Evolutionary conservation across 768 basidiomycete genomes (phyloP), one percentile per base, ranked within the genome.

Genomic region (Leccinum boreale): DNA sequence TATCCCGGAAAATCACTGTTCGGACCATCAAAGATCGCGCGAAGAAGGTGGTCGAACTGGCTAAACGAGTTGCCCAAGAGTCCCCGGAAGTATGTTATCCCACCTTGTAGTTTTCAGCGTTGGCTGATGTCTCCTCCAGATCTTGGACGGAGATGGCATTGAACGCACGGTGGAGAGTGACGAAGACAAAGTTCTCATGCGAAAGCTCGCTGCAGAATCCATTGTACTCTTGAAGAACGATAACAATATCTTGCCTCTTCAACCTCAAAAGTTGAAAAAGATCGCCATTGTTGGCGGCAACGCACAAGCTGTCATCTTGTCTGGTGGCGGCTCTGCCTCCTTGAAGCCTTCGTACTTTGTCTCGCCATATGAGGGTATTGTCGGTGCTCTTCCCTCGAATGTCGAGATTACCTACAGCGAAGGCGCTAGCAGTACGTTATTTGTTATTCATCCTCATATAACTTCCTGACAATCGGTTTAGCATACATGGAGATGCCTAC

Each of bases 201-300:
- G 85, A 46, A 77, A 77, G 52, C 75, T 88, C n/a, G 90, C 87
- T 1, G 80, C 81, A 4, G 81, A 86, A 66, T 80, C 85, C 0
- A 86, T 92, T 58, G 89, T 92, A 21, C 77, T 93, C 29, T 73
- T 92, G 55, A 90, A 89, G 77, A 93, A 92, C 66, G 78, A 85
- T 4, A 67, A 71, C 49, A 69, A 70, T 17, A 47, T 87, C 11
- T 52, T 73, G 1, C 70, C 70, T 44, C 63, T 73, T 46, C 62
- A 54, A 21, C 24, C 79, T 84, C 61, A 68, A 48, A 72, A 68
- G 14, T 62, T 89, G 52, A 87, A 82, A 71, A 90, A 85, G 70
- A 75, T 92, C 36, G 89, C 89, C 0, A 83, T 94, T 50, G 78
- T 93, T 31, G 91, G 91, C 19, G 72, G 70, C 9, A 89, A 89